Evolutionary conservation across 495 filamentous ascomycete species (phyloP), one percentile per base, ranked within the genome.

Genomic region (Trichocladium antarcticum): DNA sequence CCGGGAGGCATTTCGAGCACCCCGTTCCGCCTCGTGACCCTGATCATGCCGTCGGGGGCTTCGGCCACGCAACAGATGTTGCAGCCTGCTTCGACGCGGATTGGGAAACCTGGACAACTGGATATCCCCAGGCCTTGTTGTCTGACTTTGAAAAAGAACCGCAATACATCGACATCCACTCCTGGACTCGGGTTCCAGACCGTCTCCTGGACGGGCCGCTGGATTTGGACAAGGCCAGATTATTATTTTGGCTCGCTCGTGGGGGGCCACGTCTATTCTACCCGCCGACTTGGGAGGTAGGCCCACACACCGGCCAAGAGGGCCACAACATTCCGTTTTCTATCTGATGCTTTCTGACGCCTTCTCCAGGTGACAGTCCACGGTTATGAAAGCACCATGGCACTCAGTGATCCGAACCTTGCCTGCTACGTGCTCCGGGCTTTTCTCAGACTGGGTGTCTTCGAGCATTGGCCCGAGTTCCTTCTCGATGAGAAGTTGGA

Each of bases 161-260:
- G n/a, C 14, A 29, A 5, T 56, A 53, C 42, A 34, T 62, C 5
- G 63, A 62, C 4, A 47, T 70, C 5, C 60, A 73, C 37, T 45
- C 37, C 3, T n/a, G 24, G 1, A 59, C 54, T 1, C 46, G 37
- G 16, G 65, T 71, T 15, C 68, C 69, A 0, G 49, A 66, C 31
- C 47, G 47, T 5, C 47, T 73, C 1, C 20, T 73, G 2, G 42
- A 17, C 2, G 57, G 60, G 8, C 61, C 66, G 1, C 56, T 46
- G 21, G 41, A 52, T 19, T 59, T 59, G 41, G 49, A 61, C 1
- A 49, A 42, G 1, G 48, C 59, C 5, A 59, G 60, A 50, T 59
- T 65, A 39, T 45, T 65, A 0, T 70, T 62, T 51, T 73, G 70
- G 70, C 35, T 68, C 12, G 32, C 63, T 12, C 66, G 58, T 24